phyloP scores from a whole-genome alignment of 352 stramenopile genomes.

The Globisporangium heterothallicum region DNA sequence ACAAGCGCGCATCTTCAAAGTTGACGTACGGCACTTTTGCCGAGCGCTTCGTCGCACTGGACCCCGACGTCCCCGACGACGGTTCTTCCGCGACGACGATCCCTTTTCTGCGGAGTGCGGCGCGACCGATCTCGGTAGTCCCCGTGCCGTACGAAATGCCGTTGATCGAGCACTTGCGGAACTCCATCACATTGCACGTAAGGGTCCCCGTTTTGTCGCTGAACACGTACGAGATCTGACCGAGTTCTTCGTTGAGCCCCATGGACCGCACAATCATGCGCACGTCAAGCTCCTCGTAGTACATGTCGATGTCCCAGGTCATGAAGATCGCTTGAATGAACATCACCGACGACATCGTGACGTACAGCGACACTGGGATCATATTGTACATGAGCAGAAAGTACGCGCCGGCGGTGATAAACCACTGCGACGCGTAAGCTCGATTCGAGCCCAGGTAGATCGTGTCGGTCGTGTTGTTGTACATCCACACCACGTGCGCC shows the following conservation, averaged over 20 bases:
- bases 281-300: conserved; percentile 89
- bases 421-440: conserved; percentile 45
- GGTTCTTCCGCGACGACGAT: conserved; percentile 43
- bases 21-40: conserved; percentile 70
- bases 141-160: conserved; percentile 89
- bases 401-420: conserved; percentile 88
- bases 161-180: conserved; percentile 93
- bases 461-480: conserved; percentile 37
- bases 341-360: conserved; percentile 95
- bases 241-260: conserved; percentile 88
- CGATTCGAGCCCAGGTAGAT: conserved; percentile 52
- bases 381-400: conserved; percentile 96
- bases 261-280: conserved; percentile 78
- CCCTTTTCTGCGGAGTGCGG: conserved; percentile 59
- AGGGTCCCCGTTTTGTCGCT: conserved; percentile 94
- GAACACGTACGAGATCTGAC: conserved; percentile 90
- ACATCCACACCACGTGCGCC: conserved; percentile 56
- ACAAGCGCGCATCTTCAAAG: conserved; percentile 61
- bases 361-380: conserved; percentile 97
- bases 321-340: conserved; percentile 94
- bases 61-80: conserved; percentile 1
- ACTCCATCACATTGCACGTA: conserved; percentile 94
- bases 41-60: conserved; percentile 4
- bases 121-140: conserved; percentile 74
- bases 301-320: conserved; percentile 88